These are phyloP conservation scores for Macrotyloma uniflorum DNA, from an alignment of 306 rosid genomes.

Conservation along the genomic window DNA sequence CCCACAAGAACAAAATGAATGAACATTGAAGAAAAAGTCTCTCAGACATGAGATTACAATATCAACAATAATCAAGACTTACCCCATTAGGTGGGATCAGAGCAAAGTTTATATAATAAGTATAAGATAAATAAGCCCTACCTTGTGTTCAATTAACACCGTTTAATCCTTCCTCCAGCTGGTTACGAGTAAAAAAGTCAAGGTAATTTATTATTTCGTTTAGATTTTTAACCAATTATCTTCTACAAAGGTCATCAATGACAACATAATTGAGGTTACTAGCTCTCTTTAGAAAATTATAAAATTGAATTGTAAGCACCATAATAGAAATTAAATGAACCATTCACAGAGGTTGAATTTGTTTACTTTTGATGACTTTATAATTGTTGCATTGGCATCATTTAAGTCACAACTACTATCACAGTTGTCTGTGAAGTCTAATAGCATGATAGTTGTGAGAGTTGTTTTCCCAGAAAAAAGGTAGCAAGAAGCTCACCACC, in stretches of 20 bases:
- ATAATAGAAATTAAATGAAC: conserved; percentile 8
- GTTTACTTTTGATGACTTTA: neutral
- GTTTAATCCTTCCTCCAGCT: conserved; percentile 6
- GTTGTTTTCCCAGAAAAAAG: neutral
- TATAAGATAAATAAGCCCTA: neutral
- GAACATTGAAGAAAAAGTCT: conserved; percentile 15
- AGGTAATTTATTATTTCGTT: neutral
- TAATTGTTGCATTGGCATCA: conserved; percentile 14
- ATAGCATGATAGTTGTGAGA: conserved; percentile 20
- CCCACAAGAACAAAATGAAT: conserved; percentile 12
- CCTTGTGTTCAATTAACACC: neutral
- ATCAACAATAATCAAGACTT: neutral
- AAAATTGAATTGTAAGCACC: neutral
- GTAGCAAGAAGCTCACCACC: conserved; percentile 63
- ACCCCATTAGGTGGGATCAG: conserved; percentile 11
- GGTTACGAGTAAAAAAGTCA: neutral
- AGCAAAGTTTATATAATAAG: neutral
- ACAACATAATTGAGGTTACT: neutral
- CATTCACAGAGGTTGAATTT: neutral
- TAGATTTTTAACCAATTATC: conserved; percentile 5
- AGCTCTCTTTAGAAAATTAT: neutral
- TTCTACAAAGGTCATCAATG: neutral
- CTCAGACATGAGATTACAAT: neutral
- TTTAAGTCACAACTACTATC: neutral
- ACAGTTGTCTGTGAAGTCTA: conserved; percentile 12